A percentile compares a stretch with the other conserved stretches of the same genome.
These are phyloP conservation scores for Ceratobasidium sp. DNA, from an alignment of 1,284 basidiomycete species.

Conservation along the genomic window DNA sequence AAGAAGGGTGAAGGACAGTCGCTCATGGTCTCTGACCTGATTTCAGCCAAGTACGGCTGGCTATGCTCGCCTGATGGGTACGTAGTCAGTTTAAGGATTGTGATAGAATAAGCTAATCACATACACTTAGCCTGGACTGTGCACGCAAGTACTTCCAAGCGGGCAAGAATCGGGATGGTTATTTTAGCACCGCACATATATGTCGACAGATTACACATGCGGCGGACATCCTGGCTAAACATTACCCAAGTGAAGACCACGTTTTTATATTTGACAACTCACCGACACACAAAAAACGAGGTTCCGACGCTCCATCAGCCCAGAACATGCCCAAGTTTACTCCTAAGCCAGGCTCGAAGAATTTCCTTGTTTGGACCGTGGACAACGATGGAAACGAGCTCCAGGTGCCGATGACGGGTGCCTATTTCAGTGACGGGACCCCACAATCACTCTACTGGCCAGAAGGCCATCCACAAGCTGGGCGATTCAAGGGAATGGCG, in stretches of 20 bases:
- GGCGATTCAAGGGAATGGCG: constrained; percentile 51
- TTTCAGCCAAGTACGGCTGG: constrained; percentile 54
- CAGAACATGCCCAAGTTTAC: constrained; percentile 50
- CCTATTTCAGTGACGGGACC: constrained; percentile 41
- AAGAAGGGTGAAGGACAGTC: constrained; percentile 52
- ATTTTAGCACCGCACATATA: constrained; percentile 50
- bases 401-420: constrained; percentile 17
- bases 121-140: constrained; percentile 16
- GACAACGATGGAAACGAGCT: constrained; percentile 46
- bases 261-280: constrained; percentile 53
- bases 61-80: constrained; percentile 41
- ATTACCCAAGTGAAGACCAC: constrained; percentile 46
- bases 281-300: constrained; percentile 49
- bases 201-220: constrained; percentile 47
- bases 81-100: constrained; percentile 42
- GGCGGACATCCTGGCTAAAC: constrained; percentile 50
- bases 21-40: constrained; percentile 57
- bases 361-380: constrained; percentile 31
- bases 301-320: constrained; percentile 48
- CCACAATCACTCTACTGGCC: constrained; percentile 48
- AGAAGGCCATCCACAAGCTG: constrained; percentile 46
- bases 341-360: neutral
- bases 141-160: constrained; percentile 51
- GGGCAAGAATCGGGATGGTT: constrained; percentile 55
- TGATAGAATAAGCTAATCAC: neutral